These are phyloP conservation scores for Xerophyta viscosa DNA, from an alignment of 106 monocot species.

Conservation along the genomic window DNA sequence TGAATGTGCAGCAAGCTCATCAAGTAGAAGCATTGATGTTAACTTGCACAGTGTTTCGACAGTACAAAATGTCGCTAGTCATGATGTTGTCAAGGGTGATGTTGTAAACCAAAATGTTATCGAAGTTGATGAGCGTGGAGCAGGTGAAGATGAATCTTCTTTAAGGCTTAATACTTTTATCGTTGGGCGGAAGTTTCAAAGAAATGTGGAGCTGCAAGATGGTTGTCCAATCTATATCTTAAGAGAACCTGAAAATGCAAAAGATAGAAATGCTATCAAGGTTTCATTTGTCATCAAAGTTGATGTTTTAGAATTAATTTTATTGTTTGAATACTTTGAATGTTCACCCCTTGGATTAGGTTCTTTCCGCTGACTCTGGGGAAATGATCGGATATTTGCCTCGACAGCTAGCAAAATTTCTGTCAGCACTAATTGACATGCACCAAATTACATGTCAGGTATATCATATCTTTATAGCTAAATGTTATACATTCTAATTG, in stretches of 20 bases:
- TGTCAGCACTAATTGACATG: no score
- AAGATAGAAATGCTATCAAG: constrained; percentile 80
- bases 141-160: constrained; percentile 7
- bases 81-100: not conserved
- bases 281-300: constrained; percentile 31
- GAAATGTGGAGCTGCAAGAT: constrained; percentile 32
- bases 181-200: constrained; percentile 74
- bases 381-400: no score
- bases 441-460: no score
- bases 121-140: constrained; percentile 8
- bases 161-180: constrained; percentile 54
- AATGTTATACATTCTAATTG: no score
- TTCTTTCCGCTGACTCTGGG: no score
- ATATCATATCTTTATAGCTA: no score
- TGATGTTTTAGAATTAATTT: not conserved
- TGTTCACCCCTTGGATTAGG: no score
- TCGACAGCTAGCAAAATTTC: no score
- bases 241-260: constrained; percentile 72
- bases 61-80: no score
- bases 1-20: no score
- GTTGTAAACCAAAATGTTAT: not conserved
- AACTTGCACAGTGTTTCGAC: no score
- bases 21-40: no score
- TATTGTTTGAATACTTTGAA: not conserved
- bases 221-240: constrained; percentile 31